Evolutionary conservation across 192 early-diverging fungal species (phyloP).

Genomic region (Backusella mclennaniae): DNA sequence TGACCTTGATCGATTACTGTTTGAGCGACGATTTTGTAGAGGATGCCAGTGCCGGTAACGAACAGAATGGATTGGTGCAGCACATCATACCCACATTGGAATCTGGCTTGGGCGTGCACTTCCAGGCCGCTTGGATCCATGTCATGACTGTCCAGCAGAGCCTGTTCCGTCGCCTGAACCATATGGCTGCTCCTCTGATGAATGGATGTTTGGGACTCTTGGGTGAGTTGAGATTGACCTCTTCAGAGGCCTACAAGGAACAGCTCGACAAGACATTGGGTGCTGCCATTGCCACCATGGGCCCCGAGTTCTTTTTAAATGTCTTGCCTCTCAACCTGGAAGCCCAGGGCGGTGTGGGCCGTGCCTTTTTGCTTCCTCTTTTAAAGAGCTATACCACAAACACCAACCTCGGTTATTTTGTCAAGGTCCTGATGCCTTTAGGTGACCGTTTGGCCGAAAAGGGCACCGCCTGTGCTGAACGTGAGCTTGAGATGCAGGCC

Average conservation of each 20-base stretch:
- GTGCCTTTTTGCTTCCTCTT: constrained; percentile 90
- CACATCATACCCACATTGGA: constrained; percentile 49
- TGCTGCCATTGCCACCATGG: constrained; percentile 76
- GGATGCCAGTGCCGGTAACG: constrained; percentile 39
- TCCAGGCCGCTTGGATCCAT: constrained; percentile 81
- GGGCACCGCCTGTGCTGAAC: constrained; percentile 51
- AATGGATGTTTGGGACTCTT: constrained; percentile 58
- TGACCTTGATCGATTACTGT: constrained; percentile 67
- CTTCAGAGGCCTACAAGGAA: constrained; percentile 81
- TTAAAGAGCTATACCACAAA: constrained; percentile 75
- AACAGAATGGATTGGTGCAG: constrained; percentile 41
- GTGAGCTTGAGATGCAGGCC: constrained; percentile 67
- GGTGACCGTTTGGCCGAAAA: constrained; percentile 69
- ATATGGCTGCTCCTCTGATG: constrained; percentile 55
- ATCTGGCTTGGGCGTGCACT: constrained; percentile 71
- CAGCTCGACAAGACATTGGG: constrained; percentile 82
- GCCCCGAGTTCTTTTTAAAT: constrained; percentile 72
- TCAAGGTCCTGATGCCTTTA: constrained; percentile 70
- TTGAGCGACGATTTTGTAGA: constrained; percentile 77
- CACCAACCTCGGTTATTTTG: constrained; percentile 72
- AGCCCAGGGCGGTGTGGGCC: constrained; percentile 54
- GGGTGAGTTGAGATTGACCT: constrained; percentile 78
- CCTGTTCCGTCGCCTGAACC: constrained; percentile 75
- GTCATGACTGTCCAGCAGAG: constrained; percentile 74
- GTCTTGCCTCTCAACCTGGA: constrained; percentile 87